Conservation (phyloP, 345 rosid species). For the Moricandia moricandioides region DNA sequence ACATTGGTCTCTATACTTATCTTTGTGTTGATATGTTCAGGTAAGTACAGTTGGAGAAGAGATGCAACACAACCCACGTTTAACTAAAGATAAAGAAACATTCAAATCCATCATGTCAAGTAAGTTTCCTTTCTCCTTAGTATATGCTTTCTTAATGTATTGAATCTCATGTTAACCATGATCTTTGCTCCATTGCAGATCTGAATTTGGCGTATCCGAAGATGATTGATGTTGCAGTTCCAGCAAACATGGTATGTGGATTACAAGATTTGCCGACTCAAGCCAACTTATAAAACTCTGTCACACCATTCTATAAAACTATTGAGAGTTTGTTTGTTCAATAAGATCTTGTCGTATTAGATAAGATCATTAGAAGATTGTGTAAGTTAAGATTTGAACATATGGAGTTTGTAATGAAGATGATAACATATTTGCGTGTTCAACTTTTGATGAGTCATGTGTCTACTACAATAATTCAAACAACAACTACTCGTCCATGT, state of each 20-base stretch:
- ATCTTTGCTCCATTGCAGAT: constrained; percentile 41
- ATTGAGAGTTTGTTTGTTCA: not conserved
- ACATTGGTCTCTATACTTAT: not conserved
- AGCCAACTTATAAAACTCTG: constrained; percentile 2
- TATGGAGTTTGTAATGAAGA: not conserved
- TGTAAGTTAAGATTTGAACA: not conserved
- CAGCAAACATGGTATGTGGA: constrained; percentile 84
- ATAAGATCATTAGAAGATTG: not conserved
- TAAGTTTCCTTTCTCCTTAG: constrained; percentile 39
- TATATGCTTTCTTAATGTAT: not conserved
- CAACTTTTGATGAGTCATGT: constrained; percentile 18
- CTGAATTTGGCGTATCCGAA: constrained; percentile 80
- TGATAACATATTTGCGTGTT: constrained; percentile 19
- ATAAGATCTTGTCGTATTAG: not conserved
- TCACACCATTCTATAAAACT: not conserved
- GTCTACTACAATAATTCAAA: constrained; percentile 22
- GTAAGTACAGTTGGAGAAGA: constrained; percentile 95
- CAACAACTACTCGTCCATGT: constrained; percentile 8
- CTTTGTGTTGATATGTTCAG: constrained; percentile 42
- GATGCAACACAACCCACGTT: constrained; percentile 66
- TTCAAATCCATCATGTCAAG: constrained; percentile 82
- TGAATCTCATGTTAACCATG: not conserved
- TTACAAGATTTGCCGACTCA: constrained; percentile 56
- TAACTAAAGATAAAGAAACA: constrained; percentile 82
- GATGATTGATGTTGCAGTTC: constrained; percentile 86